Evolutionary conservation across 2,329 filamentous ascomycete species (phyloP).

Genomic region (Chaetomiaceae sp.): DNA sequence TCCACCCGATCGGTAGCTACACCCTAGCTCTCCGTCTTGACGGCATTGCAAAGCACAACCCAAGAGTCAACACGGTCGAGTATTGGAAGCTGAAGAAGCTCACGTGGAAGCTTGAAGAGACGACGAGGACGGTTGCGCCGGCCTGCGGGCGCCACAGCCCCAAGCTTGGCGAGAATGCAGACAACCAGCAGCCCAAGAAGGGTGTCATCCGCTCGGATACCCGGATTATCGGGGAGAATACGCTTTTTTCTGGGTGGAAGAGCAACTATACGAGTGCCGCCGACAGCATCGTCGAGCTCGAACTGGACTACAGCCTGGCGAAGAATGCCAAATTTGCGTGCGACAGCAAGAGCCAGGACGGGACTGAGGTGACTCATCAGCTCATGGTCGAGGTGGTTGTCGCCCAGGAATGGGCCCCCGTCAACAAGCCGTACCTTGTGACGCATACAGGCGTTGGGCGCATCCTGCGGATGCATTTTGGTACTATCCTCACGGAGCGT

Average conservation of each 20-base stretch:
- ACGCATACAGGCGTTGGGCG: constrained; percentile 87
- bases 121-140: constrained; percentile 70
- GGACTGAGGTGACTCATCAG: constrained; percentile 76
- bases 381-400: constrained; percentile 92
- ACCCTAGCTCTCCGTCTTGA: constrained; percentile 75
- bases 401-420: constrained; percentile 78
- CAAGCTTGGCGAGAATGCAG: constrained; percentile 43
- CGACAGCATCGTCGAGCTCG: constrained; percentile 66
- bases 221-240: constrained; percentile 73
- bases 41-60: constrained; percentile 71
- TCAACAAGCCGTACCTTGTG: constrained; percentile 61
- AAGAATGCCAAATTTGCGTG: constrained; percentile 63
- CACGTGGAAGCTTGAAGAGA: constrained; percentile 90
- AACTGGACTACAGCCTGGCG: constrained; percentile 69
- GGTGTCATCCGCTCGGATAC: constrained; percentile 70
- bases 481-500: constrained; percentile 74
- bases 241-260: constrained; percentile 88
- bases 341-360: constrained; percentile 69
- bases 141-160: constrained; percentile 73
- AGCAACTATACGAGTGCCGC: constrained; percentile 50
- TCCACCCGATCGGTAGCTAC: constrained; percentile 82
- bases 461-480: constrained; percentile 90
- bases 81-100: constrained; percentile 87
- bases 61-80: constrained; percentile 65
- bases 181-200: constrained; percentile 47